phyloP scores from a whole-genome alignment of 2,329 filamentous ascomycete species.

The Microdochium paspali region DNA sequence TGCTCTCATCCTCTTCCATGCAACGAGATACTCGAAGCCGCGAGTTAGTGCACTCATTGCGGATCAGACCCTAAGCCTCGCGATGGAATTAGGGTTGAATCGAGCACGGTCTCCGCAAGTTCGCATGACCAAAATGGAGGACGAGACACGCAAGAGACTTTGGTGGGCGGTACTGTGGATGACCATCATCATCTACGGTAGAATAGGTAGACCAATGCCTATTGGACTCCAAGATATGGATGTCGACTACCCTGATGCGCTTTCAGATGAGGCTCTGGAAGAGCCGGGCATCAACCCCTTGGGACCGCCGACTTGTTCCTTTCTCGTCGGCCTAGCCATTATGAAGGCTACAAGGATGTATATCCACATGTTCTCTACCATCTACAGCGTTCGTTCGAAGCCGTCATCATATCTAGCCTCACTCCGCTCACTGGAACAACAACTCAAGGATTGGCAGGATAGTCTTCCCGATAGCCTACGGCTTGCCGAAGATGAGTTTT shows the following conservation, averaged over 20 bases:
- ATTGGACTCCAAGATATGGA: slow-evolving; percentile 69
- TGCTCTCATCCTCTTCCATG: slow-evolving; percentile 60
- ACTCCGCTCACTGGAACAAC: slow-evolving; percentile 56
- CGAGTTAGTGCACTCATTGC: slow-evolving; percentile 63
- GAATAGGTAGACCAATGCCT: slow-evolving; percentile 68
- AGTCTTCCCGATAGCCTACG: slow-evolving; percentile 53
- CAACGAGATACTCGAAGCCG: slow-evolving; percentile 71
- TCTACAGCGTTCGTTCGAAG: slow-evolving; percentile 62
- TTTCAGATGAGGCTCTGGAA: slow-evolving; percentile 61
- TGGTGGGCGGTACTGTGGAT: slow-evolving; percentile 68
- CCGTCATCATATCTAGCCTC: slow-evolving; percentile 53
- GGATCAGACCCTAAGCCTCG: slow-evolving; percentile 54
- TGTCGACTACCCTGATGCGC: slow-evolving; percentile 61
- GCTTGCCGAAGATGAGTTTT: slow-evolving; percentile 28
- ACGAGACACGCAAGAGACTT: slow-evolving; percentile 67
- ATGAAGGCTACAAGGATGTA: slow-evolving; percentile 58
- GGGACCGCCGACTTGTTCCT: slow-evolving; percentile 51
- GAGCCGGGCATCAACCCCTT: slow-evolving; percentile 53
- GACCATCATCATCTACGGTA: slow-evolving; percentile 60
- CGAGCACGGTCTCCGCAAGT: slow-evolving; percentile 48
- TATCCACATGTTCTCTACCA: slow-evolving; percentile 64
- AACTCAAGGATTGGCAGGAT: slow-evolving; percentile 53
- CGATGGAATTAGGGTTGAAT: slow-evolving; percentile 68
- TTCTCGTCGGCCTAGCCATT: slow-evolving; percentile 54
- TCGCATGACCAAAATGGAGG: slow-evolving; percentile 46